Conservation (phyloP, 306 rosid species). For the Quercus gilva region DNA sequence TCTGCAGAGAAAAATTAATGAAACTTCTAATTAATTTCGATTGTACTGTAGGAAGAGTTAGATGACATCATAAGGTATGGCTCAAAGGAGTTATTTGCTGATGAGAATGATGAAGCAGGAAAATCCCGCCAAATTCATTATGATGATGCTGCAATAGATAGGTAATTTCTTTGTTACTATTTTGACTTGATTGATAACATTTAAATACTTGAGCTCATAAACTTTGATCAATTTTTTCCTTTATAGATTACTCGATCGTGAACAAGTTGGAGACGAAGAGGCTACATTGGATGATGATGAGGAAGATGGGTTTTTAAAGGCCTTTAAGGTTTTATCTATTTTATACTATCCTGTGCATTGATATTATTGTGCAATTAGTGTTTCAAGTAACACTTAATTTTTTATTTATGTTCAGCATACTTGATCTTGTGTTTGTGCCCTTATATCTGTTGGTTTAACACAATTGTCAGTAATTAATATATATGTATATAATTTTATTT, state of each 20-base stretch:
- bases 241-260: conserved; percentile 88
- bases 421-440: background rate
- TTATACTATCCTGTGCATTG: conserved; percentile 15
- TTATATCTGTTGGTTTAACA: background rate
- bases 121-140: conserved; percentile 98
- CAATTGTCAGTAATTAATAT: background rate
- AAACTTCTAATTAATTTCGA: conserved; percentile 21
- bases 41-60: conserved; percentile 74
- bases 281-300: conserved; percentile 87
- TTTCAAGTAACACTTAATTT: conserved; percentile 8
- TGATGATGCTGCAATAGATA: conserved; percentile 91
- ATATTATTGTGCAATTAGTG: conserved; percentile 19
- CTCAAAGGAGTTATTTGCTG: conserved; percentile 95
- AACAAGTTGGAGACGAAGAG: conserved; percentile 81
- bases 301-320: conserved; percentile 91
- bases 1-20: conserved; percentile 22
- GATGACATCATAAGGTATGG: conserved; percentile 98
- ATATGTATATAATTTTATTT: too few species aligned
- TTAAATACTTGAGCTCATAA: conserved; percentile 17
- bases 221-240: conserved; percentile 12
- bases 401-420: background rate
- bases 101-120: conserved; percentile 89
- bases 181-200: conserved; percentile 9
- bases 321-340: conserved; percentile 69
- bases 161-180: conserved; percentile 38